A percentile compares a stretch with the other conserved stretches of the same genome.
phyloP scores from a whole-genome alignment of 2,329 filamentous ascomycete species.

The Cadophora sp. region DNA sequence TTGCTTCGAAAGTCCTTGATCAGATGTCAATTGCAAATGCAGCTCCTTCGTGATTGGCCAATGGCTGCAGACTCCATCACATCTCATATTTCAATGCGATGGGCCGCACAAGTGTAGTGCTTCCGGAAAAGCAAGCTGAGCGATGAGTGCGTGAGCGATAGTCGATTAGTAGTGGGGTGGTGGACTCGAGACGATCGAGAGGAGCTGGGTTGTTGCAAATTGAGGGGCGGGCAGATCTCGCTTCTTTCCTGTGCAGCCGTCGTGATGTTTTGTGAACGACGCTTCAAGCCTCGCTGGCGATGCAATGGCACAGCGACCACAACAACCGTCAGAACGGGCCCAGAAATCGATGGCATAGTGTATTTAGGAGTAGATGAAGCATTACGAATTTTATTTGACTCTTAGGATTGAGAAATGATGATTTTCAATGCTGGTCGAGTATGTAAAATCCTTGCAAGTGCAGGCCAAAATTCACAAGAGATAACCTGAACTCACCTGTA shows the following conservation, averaged over 20 bases:
- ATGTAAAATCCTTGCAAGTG: background rate
- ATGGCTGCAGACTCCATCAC: slow-evolving; percentile 14
- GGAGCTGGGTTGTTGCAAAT: background rate
- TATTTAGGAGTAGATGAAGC: background rate
- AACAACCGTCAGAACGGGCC: slow-evolving; percentile 8
- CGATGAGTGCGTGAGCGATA: background rate
- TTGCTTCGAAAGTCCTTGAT: slow-evolving; percentile 1
- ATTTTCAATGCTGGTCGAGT: slow-evolving; percentile 2
- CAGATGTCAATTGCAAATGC: background rate
- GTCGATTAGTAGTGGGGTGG: slow-evolving; percentile 8
- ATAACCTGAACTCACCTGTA: slow-evolving; percentile 14
- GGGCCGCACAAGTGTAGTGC: slow-evolving; percentile 12
- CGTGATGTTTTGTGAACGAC: slow-evolving; percentile 23
- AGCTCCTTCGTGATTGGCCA: slow-evolving; percentile 15
- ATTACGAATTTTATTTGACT: slow-evolving; percentile 19
- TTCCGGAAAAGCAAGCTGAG: slow-evolving; percentile 3
- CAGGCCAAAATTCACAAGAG: slow-evolving; percentile 8
- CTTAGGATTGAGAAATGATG: slow-evolving; percentile 16
- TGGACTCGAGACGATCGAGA: slow-evolving; percentile 4
- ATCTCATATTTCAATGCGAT: slow-evolving; percentile 13
- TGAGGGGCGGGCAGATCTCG: slow-evolving; percentile 20
- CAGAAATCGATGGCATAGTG: background rate
- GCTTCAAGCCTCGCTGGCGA: background rate
- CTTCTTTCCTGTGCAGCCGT: slow-evolving; percentile 13
- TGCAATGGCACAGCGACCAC: background rate